Conservation (phyloP, 2,329 filamentous ascomycete species). For the Scleromitrula shiraiana region DNA sequence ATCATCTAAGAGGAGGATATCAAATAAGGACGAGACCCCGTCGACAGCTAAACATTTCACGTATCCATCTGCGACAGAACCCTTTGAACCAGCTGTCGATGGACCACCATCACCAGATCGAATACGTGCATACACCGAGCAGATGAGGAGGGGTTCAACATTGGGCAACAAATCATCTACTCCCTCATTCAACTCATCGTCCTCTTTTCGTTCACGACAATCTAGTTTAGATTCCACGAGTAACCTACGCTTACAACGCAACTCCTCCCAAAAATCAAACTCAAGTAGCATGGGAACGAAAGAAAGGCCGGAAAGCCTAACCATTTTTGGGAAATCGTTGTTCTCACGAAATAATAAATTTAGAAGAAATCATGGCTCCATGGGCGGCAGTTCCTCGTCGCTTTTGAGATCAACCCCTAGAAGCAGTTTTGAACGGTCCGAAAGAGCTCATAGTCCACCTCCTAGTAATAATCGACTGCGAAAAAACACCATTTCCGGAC, state of each 20-base stretch:
- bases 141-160: conserved; percentile 48
- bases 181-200: conserved; percentile 47
- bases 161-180: conserved; percentile 38
- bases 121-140: conserved; percentile 49
- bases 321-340: conserved; percentile 46
- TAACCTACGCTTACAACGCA: conserved; percentile 40
- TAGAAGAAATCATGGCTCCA: conserved; percentile 38
- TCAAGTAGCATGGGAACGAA: conserved; percentile 42
- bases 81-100: conserved; percentile 51
- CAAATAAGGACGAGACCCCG: conserved; percentile 1
- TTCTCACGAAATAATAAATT: conserved; percentile 46
- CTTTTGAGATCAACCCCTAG: not conserved
- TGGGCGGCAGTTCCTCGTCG: conserved; percentile 13
- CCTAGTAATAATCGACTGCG: conserved; percentile 4
- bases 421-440: not conserved
- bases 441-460: conserved; percentile 1
- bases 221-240: conserved; percentile 23
- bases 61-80: conserved; percentile 27
- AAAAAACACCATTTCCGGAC: conserved; percentile 43
- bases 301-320: conserved; percentile 51
- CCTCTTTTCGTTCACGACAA: conserved; percentile 42
- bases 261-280: conserved; percentile 48
- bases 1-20: conserved; percentile 2
- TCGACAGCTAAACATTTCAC: not conserved
- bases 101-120: conserved; percentile 53